phyloP scores from a whole-genome alignment of 345 rosid genomes.

The Corchorus capsularis region DNA sequence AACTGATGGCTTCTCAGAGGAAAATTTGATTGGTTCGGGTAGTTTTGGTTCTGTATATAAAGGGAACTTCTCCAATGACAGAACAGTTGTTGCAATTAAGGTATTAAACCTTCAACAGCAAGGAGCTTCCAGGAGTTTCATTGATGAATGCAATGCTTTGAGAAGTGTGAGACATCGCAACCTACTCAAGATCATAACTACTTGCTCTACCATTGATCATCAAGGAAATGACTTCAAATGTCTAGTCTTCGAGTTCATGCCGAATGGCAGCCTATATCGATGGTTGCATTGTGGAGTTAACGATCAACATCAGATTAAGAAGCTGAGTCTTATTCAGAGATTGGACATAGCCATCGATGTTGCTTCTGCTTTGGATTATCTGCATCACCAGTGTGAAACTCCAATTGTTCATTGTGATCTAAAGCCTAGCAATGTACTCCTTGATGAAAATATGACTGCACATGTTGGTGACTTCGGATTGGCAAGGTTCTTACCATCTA shows the following conservation, averaged over 20 bases:
- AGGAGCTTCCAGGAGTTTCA: conserved; percentile 23
- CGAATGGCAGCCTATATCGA: conserved; percentile 16
- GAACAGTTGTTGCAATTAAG: conserved; percentile 22
- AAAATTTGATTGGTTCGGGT: conserved; percentile 21
- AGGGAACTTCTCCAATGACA: neutral
- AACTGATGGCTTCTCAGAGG: conserved; percentile 11
- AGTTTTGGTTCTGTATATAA: conserved; percentile 18
- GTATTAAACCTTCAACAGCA: conserved; percentile 11
- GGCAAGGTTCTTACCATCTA: conserved; percentile 34
- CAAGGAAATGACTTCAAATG: conserved; percentile 10
- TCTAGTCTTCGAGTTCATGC: conserved; percentile 24
- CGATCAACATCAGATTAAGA: neutral
- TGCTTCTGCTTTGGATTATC: conserved; percentile 15
- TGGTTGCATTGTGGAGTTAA: conserved; percentile 12
- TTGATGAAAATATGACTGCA: conserved; percentile 39
- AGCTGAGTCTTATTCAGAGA: conserved; percentile 4
- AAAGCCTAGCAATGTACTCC: conserved; percentile 35
- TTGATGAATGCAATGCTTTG: conserved; percentile 20
- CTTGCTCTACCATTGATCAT: conserved; percentile 15
- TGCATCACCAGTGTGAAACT: neutral
- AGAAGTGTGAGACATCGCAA: conserved; percentile 24
- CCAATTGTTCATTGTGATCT: conserved; percentile 17
- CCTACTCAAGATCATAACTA: conserved; percentile 25
- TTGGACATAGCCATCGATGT: conserved; percentile 18
- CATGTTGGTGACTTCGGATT: conserved; percentile 52